Conservation (phyloP, 1,284 basidiomycete species). For the Phlebopus sp. region DNA sequence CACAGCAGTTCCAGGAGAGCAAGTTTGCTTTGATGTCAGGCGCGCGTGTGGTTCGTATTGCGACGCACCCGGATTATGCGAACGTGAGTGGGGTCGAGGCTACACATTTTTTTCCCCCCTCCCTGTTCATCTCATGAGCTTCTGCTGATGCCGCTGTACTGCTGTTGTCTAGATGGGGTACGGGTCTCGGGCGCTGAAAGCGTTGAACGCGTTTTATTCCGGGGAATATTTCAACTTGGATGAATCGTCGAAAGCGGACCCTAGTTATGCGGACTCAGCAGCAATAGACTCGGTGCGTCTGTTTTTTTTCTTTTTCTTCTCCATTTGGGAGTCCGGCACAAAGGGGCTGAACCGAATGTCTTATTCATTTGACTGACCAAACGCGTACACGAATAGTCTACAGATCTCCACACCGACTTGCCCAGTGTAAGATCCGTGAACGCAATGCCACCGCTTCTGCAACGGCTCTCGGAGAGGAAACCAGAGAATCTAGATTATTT, state of each 20-base stretch:
- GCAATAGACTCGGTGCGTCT: slow-evolving; percentile 57
- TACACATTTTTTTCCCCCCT: too few relatives aligned
- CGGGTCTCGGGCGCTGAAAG: slow-evolving; percentile 87
- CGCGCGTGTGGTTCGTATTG: slow-evolving; percentile 89
- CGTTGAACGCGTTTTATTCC: slow-evolving; percentile 87
- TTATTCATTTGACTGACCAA: too few relatives aligned
- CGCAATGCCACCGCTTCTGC: slow-evolving; percentile 91
- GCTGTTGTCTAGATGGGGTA: slow-evolving; percentile 96
- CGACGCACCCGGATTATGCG: slow-evolving; percentile 95
- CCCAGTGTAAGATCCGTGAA: slow-evolving; percentile 73
- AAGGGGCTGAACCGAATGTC: neutral
- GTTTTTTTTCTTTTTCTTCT: too few relatives aligned
- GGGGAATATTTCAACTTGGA: slow-evolving; percentile 92
- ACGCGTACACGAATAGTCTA: slow-evolving; percentile 29
- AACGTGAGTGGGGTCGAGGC: too few relatives aligned
- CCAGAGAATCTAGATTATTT: slow-evolving; percentile 94
- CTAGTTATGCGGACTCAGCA: slow-evolving; percentile 61
- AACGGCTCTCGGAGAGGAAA: slow-evolving; percentile 86
- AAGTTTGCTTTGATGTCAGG: slow-evolving; percentile 93
- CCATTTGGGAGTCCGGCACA: slow-evolving; percentile 8
- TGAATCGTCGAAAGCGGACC: slow-evolving; percentile 58
- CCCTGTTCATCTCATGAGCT: too few relatives aligned
- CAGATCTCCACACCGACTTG: slow-evolving; percentile 68
- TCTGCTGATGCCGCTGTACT: too few relatives aligned
- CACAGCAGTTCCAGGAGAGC: slow-evolving; percentile 96